A percentile compares a stretch with the other conserved stretches of the same genome.
Evolutionary conservation across 1,284 basidiomycete species (phyloP).

Genomic region (Porodaedalea pini): DNA sequence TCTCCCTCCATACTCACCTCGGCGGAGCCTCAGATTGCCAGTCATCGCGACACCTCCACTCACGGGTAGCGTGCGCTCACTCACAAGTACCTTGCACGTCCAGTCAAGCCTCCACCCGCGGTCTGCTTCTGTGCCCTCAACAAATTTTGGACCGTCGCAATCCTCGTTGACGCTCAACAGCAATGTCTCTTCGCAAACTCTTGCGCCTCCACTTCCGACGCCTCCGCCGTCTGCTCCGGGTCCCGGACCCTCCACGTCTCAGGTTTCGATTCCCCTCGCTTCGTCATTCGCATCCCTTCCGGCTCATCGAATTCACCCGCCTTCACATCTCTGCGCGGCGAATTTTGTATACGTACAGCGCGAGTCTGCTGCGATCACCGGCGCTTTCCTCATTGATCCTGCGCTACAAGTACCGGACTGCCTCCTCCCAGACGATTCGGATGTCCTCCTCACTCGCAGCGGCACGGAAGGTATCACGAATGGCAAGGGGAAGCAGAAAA

Average conservation of each 20-base stretch:
- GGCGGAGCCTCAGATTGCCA: neutral
- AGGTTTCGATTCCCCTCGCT: neutral
- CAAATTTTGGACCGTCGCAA: neutral
- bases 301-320: neutral
- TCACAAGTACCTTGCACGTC: neutral
- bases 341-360: conserved; percentile 18
- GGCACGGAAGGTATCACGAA: neutral
- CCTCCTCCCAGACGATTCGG: conserved; percentile 17
- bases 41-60: neutral
- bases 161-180: conserved; percentile 9
- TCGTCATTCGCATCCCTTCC: neutral
- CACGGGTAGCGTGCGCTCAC: neutral
- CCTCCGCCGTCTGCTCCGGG: neutral
- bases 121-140: conserved; percentile 6
- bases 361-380: conserved; percentile 10
- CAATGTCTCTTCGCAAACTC: conserved; percentile 9
- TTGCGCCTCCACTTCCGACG: neutral
- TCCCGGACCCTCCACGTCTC: conserved; percentile 3
- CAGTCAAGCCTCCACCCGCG: conserved; percentile 2
- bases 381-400: conserved; percentile 18
- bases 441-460: conserved; percentile 3
- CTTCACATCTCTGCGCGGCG: conserved; percentile 9
- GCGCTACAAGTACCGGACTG: conserved; percentile 14
- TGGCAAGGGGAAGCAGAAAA: conserved; percentile 12
- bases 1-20: conserved; percentile 18